Evolutionary conservation across 805 yeast species (phyloP).

Genomic region (Candida insectorum): DNA sequence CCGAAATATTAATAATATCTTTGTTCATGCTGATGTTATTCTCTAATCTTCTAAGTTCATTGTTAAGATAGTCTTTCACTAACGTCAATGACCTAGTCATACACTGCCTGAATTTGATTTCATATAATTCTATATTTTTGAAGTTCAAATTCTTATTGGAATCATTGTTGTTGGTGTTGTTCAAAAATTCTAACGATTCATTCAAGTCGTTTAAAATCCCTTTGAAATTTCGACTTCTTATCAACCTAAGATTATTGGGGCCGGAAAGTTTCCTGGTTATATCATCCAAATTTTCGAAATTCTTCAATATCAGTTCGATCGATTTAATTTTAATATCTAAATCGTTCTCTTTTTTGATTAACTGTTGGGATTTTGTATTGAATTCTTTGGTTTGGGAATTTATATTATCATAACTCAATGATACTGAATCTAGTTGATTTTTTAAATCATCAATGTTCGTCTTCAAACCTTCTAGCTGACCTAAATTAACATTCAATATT

Average conservation of each 20-base stretch:
- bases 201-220: constrained; percentile 56
- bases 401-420: constrained; percentile 54
- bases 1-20: constrained; percentile 38
- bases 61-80: constrained; percentile 61
- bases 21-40: constrained; percentile 8
- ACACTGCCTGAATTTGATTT: constrained; percentile 75
- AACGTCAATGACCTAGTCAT: constrained; percentile 76
- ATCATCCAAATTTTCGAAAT: constrained; percentile 69
- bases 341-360: constrained; percentile 45
- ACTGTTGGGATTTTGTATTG: constrained; percentile 50
- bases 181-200: constrained; percentile 54
- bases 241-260: constrained; percentile 38
- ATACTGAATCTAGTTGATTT: constrained; percentile 44
- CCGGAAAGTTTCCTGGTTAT: constrained; percentile 67
- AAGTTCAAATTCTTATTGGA: constrained; percentile 43
- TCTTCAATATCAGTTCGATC: constrained; percentile 46
- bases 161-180: constrained; percentile 25
- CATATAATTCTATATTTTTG: constrained; percentile 67
- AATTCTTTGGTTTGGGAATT: constrained; percentile 61
- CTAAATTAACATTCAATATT: constrained; percentile 23
- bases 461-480: constrained; percentile 31
- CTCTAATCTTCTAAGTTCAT: constrained; percentile 36
- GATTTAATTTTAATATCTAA: constrained; percentile 41
- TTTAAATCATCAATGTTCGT: constrained; percentile 45
- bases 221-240: constrained; percentile 40